A percentile compares a stretch with the other conserved stretches of the same genome.
Evolutionary conservation across 1,284 basidiomycete genomes (phyloP).

Genomic region (Omphalotus olearius): DNA sequence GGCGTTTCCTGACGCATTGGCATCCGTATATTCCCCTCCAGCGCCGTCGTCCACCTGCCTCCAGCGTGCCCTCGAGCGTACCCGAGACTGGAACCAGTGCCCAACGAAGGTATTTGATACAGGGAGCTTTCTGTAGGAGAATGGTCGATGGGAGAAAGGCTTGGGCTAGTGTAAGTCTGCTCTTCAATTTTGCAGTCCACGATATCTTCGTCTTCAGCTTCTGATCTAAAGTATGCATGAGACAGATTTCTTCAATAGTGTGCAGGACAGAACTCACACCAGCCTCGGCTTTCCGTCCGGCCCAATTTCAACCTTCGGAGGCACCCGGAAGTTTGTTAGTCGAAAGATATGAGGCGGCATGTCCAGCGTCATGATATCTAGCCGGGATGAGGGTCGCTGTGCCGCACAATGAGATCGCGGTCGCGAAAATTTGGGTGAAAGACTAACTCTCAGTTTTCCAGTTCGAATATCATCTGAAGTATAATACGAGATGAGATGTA

Average conservation of each 20-base stretch:
- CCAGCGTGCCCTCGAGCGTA: slow-evolving; percentile 10
- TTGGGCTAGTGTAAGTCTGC: slow-evolving; percentile 34
- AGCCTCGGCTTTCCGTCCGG: slow-evolving; percentile 54
- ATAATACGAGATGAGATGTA: slow-evolving; percentile 80
- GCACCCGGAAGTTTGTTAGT: slow-evolving; percentile 68
- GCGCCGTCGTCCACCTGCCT: slow-evolving; percentile 12
- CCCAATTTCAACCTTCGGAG: slow-evolving; percentile 63
- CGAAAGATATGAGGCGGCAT: slow-evolving; percentile 69
- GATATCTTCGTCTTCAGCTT: slow-evolving; percentile 38
- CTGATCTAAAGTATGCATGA: slow-evolving; percentile 27
- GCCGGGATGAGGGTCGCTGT: slow-evolving; percentile 54
- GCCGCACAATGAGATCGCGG: background rate
- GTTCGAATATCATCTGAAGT: slow-evolving; percentile 69
- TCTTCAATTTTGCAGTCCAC: slow-evolving; percentile 45
- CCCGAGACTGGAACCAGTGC: slow-evolving; percentile 18
- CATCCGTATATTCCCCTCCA: slow-evolving; percentile 19
- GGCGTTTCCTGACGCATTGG: slow-evolving; percentile 11
- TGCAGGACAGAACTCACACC: slow-evolving; percentile 40
- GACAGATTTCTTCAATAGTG: background rate
- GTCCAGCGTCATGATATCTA: slow-evolving; percentile 60
- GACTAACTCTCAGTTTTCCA: slow-evolving; percentile 49
- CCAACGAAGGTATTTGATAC: slow-evolving; percentile 27
- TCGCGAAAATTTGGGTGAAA: no score
- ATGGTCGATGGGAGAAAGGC: slow-evolving; percentile 27
- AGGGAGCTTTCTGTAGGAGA: slow-evolving; percentile 28